Conservation (phyloP, 768 basidiomycete genomes). For the Chalciporus sphaerocephalus region DNA sequence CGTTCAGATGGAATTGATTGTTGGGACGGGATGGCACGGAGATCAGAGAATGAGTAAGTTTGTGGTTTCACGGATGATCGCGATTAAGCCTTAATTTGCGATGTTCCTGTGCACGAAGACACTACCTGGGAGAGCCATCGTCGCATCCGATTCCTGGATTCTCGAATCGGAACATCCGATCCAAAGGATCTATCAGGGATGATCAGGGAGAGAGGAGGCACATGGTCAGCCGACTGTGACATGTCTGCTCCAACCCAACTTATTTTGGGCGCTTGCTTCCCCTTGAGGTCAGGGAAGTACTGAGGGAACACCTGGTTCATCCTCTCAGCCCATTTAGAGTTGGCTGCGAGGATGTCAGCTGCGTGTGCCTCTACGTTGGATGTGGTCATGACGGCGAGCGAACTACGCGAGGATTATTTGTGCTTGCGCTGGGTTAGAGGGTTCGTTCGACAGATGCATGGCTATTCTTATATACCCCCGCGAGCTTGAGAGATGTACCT, state of each 20-base stretch:
- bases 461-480: too few species aligned
- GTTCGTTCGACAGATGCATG: too few species aligned
- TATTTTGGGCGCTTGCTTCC: slow-evolving; percentile 20
- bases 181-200: slow-evolving; percentile 58
- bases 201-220: not conserved
- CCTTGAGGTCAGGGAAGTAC: slow-evolving; percentile 17
- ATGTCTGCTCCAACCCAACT: not conserved
- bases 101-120: slow-evolving; percentile 85
- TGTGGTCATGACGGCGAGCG: not conserved
- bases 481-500: too few species aligned
- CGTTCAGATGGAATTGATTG: slow-evolving; percentile 69
- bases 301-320: slow-evolving; percentile 19
- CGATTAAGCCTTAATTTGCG: slow-evolving; percentile 59
- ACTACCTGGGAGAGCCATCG: slow-evolving; percentile 66
- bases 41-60: not conserved
- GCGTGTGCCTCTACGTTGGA: not conserved
- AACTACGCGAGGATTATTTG: not conserved
- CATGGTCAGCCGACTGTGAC: not conserved
- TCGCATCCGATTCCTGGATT: slow-evolving; percentile 75
- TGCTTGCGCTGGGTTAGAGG: not conserved
- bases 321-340: slow-evolving; percentile 18
- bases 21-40: not conserved
- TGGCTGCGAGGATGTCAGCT: slow-evolving; percentile 8
- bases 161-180: slow-evolving; percentile 83
- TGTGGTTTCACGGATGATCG: not conserved